Percentiles rank a stretch among this genome's conserved stretches.
phyloP scores from a whole-genome alignment of 2,329 filamentous ascomycete species.

The Lecanosticta acicola region DNA sequence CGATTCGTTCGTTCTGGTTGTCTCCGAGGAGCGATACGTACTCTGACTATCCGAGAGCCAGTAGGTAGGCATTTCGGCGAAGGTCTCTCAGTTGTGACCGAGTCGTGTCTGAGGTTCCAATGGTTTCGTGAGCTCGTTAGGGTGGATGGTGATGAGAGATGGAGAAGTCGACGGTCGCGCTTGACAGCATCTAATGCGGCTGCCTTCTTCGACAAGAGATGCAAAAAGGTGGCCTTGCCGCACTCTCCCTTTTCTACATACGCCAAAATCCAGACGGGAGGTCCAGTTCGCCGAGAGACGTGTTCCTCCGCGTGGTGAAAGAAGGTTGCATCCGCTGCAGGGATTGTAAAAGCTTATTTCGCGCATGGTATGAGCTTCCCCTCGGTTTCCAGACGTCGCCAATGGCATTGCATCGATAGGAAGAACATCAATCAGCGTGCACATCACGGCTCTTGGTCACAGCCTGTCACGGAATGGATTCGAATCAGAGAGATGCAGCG shows the following conservation, averaged over 20 bases:
- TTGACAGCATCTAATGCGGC: neutral
- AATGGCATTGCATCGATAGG: too few relatives aligned
- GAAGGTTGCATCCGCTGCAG: neutral
- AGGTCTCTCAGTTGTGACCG: neutral
- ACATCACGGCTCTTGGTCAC: too few relatives aligned
- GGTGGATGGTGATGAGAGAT: neutral
- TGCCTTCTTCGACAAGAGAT: too few relatives aligned
- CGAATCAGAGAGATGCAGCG: neutral
- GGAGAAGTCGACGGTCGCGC: neutral
- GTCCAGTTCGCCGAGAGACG: neutral
- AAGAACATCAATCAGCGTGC: too few relatives aligned
- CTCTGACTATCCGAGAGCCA: constrained; percentile 96
- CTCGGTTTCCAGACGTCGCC: too few relatives aligned
- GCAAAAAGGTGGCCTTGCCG: too few relatives aligned
- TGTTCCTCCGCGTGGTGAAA: neutral
- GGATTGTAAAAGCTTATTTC: neutral
- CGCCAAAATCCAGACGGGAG: neutral
- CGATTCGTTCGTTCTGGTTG: neutral
- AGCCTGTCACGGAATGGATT: neutral
- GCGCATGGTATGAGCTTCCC: neutral
- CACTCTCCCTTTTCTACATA: neutral
- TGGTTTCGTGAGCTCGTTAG: neutral
- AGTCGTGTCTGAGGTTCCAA: neutral
- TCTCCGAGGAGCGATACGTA: constrained; percentile 45
- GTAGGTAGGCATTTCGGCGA: constrained; percentile 72